Evolutionary conservation across 108 stramenopile genomes (phyloP), one percentile per base, ranked within the genome.

Genomic region (Cyclotella sp.): DNA sequence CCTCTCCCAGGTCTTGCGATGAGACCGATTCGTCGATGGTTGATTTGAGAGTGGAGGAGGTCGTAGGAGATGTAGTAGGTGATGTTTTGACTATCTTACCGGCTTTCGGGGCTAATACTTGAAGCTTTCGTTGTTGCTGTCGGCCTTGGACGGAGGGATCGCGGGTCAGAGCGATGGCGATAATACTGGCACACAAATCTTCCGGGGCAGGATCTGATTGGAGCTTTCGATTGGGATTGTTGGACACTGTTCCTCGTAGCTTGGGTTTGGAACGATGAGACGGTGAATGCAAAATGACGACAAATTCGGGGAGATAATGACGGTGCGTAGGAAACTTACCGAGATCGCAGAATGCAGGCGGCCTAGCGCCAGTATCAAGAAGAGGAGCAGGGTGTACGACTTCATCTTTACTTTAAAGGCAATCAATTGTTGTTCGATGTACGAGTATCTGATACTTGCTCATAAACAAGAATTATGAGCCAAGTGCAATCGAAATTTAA

Each of bases 121-220:
- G 21, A 18, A 45, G 45, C 1, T 6, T 47, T 62, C 34, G 60
- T n/a, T 62, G 39, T 3, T 19, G 39, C 8, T 41, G n/a, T 8
- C 12, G 13, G 14, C 2, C 22, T 27, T 11, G 60, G 60, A 30
- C 1, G 60, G 60, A 62, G 13, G 29, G 34, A 22, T 47, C 44
- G 45, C 29, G 64, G 4, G 64, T 65, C 6, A 45, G 14, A 24
- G 64, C 64, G 30, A 65, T 65, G 45, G 64, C 64, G 43, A 65
- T 65, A 44, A 65, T 65, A 24, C 64, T 65, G 43, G 64, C 43
- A 22, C 64, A 65, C 24, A 65, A 47, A 46, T 65, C 64, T 65
- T 65, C 10, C 26, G 45, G 22, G 61, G 12, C 12, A 3, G 61
- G 40, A 12, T 63, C 61, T 15, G 61, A 41, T 65, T 47, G 64